Evolutionary conservation across 108 stramenopile genomes (phyloP).

Genomic region (Craspedostauros australis): DNA sequence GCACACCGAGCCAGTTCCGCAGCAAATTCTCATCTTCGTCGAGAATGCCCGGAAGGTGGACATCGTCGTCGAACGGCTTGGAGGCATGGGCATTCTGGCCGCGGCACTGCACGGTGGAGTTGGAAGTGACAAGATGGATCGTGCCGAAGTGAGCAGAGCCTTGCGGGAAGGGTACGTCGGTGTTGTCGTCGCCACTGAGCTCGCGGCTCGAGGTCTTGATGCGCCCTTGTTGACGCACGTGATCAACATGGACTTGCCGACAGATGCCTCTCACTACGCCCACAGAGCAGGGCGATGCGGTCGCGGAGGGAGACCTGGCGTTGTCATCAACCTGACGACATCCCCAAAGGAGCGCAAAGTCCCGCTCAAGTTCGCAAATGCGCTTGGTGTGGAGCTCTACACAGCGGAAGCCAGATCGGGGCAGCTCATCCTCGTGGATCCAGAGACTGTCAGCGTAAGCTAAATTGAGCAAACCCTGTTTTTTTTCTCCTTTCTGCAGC

Average conservation of each 20-base stretch:
- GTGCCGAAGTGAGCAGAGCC: constrained; percentile 80
- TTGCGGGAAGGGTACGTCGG: constrained; percentile 82
- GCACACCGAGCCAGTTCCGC: constrained; percentile 81
- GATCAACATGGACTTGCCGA: constrained; percentile 86
- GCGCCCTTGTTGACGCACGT: constrained; percentile 86
- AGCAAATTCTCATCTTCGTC: constrained; percentile 84
- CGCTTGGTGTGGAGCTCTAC: constrained; percentile 61
- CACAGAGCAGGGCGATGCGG: constrained; percentile 84
- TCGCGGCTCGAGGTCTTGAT: constrained; percentile 85
- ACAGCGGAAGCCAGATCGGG: constrained; percentile 62
- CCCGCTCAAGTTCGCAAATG: constrained; percentile 56
- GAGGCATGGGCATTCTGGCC: constrained; percentile 70
- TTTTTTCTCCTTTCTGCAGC: too few species aligned
- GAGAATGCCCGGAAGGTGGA: constrained; percentile 74
- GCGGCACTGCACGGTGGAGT: constrained; percentile 76
- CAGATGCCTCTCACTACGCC: constrained; percentile 83
- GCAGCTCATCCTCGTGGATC: constrained; percentile 54
- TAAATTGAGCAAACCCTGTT: too few species aligned
- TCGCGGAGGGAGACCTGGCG: constrained; percentile 83
- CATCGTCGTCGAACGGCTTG: constrained; percentile 71
- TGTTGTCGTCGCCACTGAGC: constrained; percentile 81
- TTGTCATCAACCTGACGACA: constrained; percentile 75
- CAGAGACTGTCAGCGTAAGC: too few species aligned
- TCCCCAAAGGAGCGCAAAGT: constrained; percentile 69
- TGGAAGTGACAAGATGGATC: constrained; percentile 70